These are phyloP conservation scores for Cladosporium sp. DNA, from an alignment of 2,329 filamentous ascomycete genomes.

Conservation along the genomic window DNA sequence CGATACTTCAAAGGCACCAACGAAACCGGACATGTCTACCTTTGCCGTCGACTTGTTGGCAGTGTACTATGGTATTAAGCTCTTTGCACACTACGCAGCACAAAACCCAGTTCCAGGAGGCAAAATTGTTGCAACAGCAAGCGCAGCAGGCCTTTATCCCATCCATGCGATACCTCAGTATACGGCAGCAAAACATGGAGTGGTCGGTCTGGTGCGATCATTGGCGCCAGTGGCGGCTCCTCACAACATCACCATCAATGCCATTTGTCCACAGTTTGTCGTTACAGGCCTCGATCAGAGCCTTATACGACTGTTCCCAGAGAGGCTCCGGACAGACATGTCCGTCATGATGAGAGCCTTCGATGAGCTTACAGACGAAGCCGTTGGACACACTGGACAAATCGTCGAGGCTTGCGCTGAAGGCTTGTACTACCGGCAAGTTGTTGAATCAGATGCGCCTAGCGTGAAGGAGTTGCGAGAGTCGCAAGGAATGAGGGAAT, in stretches of 20 bases:
- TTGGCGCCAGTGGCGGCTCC: constrained; percentile 31
- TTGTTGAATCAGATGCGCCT: too few species aligned
- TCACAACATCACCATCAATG: constrained; percentile 37
- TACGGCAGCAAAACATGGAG: constrained; percentile 38
- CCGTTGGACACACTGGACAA: too few species aligned
- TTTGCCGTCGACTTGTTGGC: constrained; percentile 32
- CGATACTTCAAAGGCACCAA: constrained; percentile 20
- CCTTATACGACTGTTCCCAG: too few species aligned
- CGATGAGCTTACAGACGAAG: too few species aligned
- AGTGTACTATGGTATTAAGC: constrained; percentile 34
- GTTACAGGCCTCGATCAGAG: constrained; percentile 31
- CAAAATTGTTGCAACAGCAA: constrained; percentile 33
- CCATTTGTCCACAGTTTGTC: constrained; percentile 38
- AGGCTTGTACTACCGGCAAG: too few species aligned
- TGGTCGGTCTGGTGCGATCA: constrained; percentile 37
- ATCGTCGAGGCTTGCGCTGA: too few species aligned
- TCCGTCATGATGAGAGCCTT: too few species aligned
- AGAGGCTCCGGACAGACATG: too few species aligned
- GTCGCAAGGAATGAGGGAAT: too few species aligned
- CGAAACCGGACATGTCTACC: constrained; percentile 31
- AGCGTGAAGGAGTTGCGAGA: too few species aligned
- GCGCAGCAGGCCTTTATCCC: constrained; percentile 30
- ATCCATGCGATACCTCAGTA: constrained; percentile 36
- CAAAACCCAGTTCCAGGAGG: constrained; percentile 20
- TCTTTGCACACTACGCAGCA: constrained; percentile 32